Base-by-base conservation (phyloP, 768 basidiomycete species). In the Botryobasidium botryosum region DNA sequence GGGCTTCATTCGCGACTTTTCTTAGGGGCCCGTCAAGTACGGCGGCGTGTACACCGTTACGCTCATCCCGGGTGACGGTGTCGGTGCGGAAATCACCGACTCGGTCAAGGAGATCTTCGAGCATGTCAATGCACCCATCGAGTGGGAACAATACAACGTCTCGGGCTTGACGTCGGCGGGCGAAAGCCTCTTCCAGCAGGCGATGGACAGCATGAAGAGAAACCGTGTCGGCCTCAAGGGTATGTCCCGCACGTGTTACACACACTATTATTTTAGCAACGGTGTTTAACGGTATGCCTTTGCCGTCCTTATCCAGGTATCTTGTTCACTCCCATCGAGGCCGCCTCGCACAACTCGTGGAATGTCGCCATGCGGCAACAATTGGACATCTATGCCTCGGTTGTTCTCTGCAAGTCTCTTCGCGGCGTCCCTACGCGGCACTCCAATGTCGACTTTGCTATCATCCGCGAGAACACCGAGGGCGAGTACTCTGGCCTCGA, bases 281-380 rank as follows among this genome's bases (percentile, higher is more conserved):
- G 18, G n/a, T 25, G 25, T 17, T 24, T 32, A n/a, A 23, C 40
- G 2, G 13, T 8, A 3, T 1, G 10, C 17, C 15, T 26, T 17
- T 37, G 51, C 15, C 13, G n/a, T 13, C 0, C 29, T 23, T 33
- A 5, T 24, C 7, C 48, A 97, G 92, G 94, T 55, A 99, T 97
- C 56, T 81, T 99, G 52, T 96, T 91, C 69, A 99, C 94, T 35
- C 92, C 91, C 52, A 87, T 92, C 55, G 96, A 92, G 43, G 82
- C 85, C 62, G 77, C 78, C 17, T 91, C 88, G 2, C 94, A 99
- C 64, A 88, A 92, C 52, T 97, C 94, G 48, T 99, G 94, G 94
- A 99, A 99, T 60, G 94, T 99, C 48, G 94, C 94, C 51, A 97
- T 99, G 90, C 83, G 94, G 53, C 92, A 97, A 61, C 85, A 92